Base-by-base conservation (phyloP, 805 yeast species). In the Blastobotrys chiropterorum region DNA sequence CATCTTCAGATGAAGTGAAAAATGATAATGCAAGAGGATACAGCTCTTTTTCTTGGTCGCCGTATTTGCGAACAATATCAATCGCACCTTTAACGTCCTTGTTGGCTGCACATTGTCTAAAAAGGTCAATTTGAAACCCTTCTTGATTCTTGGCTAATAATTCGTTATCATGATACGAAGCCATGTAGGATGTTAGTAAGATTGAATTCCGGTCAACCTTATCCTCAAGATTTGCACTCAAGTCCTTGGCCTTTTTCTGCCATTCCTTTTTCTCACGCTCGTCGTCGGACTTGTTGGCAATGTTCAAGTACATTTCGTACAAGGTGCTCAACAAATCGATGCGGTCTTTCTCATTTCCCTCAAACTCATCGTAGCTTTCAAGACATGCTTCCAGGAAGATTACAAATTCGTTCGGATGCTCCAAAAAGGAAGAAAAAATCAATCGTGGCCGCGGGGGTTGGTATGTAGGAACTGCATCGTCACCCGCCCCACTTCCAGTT, bases 311-410 rank as follows among this genome's bases (percentile, higher is more conserved):
- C 73, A 88, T 74, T 61, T 92, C 97, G 61, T 82, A 86, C 39
- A 92, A 72, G 0, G 97, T 88, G 2, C 86, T 80, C 51, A 86
- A 72, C 44, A 92, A 74, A 46, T 85, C 95, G 48, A 77, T 78
- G 58, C 82, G 80, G 61, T 92, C 97, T 55, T 78, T 79, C 3
- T 67, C 67, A 48, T 78, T 74, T 0, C 94, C 92, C 49, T 86
- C 94, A 62, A 83, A 86, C 52, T 76, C 77, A 51, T 84, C 90
- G 62, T 86, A 86, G 11, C 86, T 76, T 59, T 84, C 87, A 14
- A 90, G 69, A 60, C 96, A 89, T 0, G 98, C 97, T 65, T 94
- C 99, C 52, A 94, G 67, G 56, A 94, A 94, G 5, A 87, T 86
- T 21, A 90, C 94, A 74, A 94, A 92, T 62, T 90, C 94, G 62